Evolutionary conservation across 106 monocot genomes (phyloP).

Genomic region (Hemerocallis citrina): DNA sequence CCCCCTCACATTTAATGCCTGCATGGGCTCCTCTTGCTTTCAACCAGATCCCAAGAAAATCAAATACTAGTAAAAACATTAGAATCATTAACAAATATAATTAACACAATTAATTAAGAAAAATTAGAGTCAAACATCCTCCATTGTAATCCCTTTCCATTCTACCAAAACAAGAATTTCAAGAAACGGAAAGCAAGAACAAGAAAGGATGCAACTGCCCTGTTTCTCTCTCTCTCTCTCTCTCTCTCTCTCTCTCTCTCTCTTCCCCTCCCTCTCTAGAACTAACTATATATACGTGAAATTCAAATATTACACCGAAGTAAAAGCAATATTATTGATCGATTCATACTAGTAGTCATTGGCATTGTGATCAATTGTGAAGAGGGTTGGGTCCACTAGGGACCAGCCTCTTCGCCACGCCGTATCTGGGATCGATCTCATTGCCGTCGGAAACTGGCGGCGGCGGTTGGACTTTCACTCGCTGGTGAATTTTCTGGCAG

Average conservation of each 20-base stretch:
- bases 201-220: slow-evolving; percentile 8
- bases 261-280: too few relatives aligned
- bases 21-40: too few relatives aligned
- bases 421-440: slow-evolving; percentile 42
- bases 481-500: slow-evolving; percentile 9
- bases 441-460: neutral
- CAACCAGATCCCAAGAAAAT: too few relatives aligned
- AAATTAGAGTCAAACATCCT: neutral
- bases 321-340: too few relatives aligned
- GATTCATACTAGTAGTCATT: too few relatives aligned
- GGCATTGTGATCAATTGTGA: slow-evolving; percentile 42
- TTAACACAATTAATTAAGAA: too few relatives aligned
- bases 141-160: slow-evolving; percentile 21
- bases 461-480: neutral
- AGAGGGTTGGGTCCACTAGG: slow-evolving; percentile 56
- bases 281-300: neutral
- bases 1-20: too few relatives aligned
- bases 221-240: too few relatives aligned
- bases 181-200: slow-evolving; percentile 13
- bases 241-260: too few relatives aligned
- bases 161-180: neutral
- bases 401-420: slow-evolving; percentile 44
- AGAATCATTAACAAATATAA: too few relatives aligned
- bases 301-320: too few relatives aligned
- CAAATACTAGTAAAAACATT: too few relatives aligned